Base-by-base conservation (phyloP, 768 basidiomycete species). In the Termitomyces sp. region DNA sequence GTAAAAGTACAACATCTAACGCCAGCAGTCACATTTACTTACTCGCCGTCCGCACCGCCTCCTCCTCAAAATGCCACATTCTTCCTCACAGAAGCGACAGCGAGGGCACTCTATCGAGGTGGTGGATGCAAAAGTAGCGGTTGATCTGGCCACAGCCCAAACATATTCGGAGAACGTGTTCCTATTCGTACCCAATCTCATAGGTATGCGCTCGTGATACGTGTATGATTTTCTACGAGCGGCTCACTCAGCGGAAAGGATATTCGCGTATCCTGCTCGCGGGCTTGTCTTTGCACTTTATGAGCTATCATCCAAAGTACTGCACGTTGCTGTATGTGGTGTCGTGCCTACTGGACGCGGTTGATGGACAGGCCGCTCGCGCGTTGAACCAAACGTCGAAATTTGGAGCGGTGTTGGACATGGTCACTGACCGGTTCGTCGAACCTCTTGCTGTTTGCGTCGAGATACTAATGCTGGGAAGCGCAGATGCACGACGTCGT, bases 361-460 rank as follows among this genome's bases (percentile, higher is more conserved):
- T 95, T 30, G 97, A 98, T 63, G 97, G 97, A 3, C 87, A 89
- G 68, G 95, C 90, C 9, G 97, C 97, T 13, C 81, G 97, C 46
- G 85, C 86, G 0, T 76, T 97, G 42, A 87, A 86, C 12, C 95
- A 99, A 74, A 89, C 93, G 5, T 94, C 91, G 55, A 95, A 96
- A 75, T 98, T 98, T 73, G 97, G 97, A 24, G 95, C 94, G 3
- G 96, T 98, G 44, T 75, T 99, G 66, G 97, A 99, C 73, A 99
- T 99, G 97, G 96, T 99, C 42, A 98, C 97, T 6, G 97, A 99
- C 72, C 79, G 96, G 95, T 96, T 62, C 62, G 87, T 50, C 44
- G 4, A 4, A 24, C 5, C 70, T 60, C 20, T 10, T 14, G 36
- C 22, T 27, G n/a, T n/a, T n/a, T n/a, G 30, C 43, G n/a, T 10